Evolutionary conservation across 768 basidiomycete genomes (phyloP).

Genomic region (Serpula lacrymans): DNA sequence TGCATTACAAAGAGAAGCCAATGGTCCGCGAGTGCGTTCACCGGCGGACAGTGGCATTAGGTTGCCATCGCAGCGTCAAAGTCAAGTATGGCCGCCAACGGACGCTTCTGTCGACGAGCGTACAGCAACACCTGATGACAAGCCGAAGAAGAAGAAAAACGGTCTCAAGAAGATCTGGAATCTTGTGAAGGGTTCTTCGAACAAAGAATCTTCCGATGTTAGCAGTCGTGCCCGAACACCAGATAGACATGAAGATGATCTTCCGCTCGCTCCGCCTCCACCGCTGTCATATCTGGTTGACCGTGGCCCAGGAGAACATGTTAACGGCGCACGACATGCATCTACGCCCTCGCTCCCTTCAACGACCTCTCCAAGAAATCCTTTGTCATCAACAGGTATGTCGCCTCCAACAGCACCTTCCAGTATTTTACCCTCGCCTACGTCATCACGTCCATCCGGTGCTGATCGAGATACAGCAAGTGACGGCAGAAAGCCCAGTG

Average conservation of each 20-base stretch:
- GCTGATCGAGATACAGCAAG: slow-evolving; percentile 51
- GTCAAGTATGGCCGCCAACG: slow-evolving; percentile 49
- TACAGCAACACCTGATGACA: slow-evolving; percentile 31
- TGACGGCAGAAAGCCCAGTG: slow-evolving; percentile 39
- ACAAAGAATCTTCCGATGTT: slow-evolving; percentile 30
- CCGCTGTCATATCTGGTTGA: slow-evolving; percentile 83
- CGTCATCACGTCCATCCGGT: slow-evolving; percentile 63
- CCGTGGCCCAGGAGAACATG: slow-evolving; percentile 50
- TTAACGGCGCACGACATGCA: slow-evolving; percentile 51
- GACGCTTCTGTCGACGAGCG: slow-evolving; percentile 31
- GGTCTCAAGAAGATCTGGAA: slow-evolving; percentile 82
- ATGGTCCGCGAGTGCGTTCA: slow-evolving; percentile 27
- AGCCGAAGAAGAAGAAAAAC: slow-evolving; percentile 74
- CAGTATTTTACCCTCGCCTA: slow-evolving; percentile 71
- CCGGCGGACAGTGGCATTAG: slow-evolving; percentile 33
- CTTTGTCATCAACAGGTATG: slow-evolving; percentile 55
- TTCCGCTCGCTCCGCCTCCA: slow-evolving; percentile 86
- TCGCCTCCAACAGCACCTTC: slow-evolving; percentile 76
- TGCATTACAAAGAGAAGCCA: slow-evolving; percentile 69
- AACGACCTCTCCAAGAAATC: slow-evolving; percentile 51
- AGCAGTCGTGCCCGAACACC: slow-evolving; percentile 37
- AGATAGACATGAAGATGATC: slow-evolving; percentile 55
- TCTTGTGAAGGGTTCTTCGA: slow-evolving; percentile 60
- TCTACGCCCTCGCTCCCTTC: slow-evolving; percentile 72
- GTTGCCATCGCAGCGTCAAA: slow-evolving; percentile 37